phyloP scores from a whole-genome alignment of 345 rosid genomes.

The Microthlaspi erraticum region DNA sequence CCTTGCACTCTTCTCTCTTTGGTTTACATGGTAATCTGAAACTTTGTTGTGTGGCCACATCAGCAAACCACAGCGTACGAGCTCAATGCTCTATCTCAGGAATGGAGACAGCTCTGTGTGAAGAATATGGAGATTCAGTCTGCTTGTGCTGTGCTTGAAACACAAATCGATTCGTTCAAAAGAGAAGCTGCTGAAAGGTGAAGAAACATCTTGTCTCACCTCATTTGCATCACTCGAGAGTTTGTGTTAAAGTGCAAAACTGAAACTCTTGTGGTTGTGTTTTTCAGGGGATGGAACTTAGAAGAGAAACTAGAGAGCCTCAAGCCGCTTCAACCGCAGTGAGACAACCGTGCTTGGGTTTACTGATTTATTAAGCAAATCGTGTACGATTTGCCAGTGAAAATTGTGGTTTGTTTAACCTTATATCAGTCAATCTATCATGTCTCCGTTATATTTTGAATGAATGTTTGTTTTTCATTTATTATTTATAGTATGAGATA shows the following conservation, averaged over 20 bases:
- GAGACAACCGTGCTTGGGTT: constrained; percentile 23
- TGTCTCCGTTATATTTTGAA: neutral
- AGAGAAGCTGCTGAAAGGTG: constrained; percentile 84
- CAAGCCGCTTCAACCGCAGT: constrained; percentile 29
- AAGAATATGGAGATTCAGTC: constrained; percentile 87
- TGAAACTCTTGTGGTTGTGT: constrained; percentile 13
- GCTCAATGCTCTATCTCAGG: constrained; percentile 80
- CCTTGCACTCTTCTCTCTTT: constrained; percentile 15
- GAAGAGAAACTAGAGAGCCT: constrained; percentile 63
- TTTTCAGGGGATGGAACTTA: constrained; percentile 80
- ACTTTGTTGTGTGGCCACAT: constrained; percentile 22
- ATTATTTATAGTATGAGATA: neutral
- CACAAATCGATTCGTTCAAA: constrained; percentile 61
- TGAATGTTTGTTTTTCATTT: neutral
- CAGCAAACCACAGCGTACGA: constrained; percentile 95
- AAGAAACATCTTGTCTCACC: constrained; percentile 20
- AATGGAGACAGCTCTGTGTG: constrained; percentile 89
- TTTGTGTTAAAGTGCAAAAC: constrained; percentile 19
- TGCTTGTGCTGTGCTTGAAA: constrained; percentile 71
- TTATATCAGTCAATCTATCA: neutral
- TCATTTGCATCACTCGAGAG: constrained; percentile 33
- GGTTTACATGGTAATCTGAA: constrained; percentile 14
- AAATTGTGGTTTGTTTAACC: neutral
- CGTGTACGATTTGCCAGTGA: constrained; percentile 21
- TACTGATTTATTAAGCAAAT: constrained; percentile 8